Conservation (phyloP, 2,329 filamentous ascomycete genomes). For the Aspergillus hortae region DNA sequence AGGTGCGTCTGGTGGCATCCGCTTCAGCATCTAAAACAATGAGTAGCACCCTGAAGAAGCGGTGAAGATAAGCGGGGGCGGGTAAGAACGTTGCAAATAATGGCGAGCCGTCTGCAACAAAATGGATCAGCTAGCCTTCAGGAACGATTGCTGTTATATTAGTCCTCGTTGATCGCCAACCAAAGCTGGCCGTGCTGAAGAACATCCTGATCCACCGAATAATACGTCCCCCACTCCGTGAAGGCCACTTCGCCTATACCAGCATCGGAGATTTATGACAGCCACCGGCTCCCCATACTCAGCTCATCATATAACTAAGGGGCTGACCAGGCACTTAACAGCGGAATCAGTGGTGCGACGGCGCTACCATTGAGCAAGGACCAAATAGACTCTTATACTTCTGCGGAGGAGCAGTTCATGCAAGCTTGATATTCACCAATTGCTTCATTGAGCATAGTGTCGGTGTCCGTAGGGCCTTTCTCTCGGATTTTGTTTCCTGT, state of each 20-base stretch:
- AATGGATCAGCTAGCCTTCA: background rate
- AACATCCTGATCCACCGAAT: too few relatives aligned
- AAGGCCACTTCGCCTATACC: too few relatives aligned
- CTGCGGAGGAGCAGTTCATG: background rate
- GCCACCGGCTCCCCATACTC: too few relatives aligned
- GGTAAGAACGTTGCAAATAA: background rate
- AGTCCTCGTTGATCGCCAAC: too few relatives aligned
- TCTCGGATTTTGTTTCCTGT: background rate
- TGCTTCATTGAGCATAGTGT: background rate
- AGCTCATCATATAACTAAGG: too few relatives aligned
- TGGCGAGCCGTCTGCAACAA: background rate
- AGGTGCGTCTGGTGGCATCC: slow-evolving; percentile 9
- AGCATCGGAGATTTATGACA: too few relatives aligned
- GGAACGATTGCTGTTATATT: too few relatives aligned
- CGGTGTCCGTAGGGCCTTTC: background rate
- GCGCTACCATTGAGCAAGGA: background rate
- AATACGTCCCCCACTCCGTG: too few relatives aligned
- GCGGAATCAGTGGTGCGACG: background rate
- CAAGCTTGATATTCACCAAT: background rate
- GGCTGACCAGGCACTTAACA: too few relatives aligned
- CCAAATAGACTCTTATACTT: background rate
- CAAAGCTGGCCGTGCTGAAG: too few relatives aligned
- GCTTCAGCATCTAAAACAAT: slow-evolving; percentile 7
- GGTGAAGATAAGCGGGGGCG: slow-evolving; percentile 12
- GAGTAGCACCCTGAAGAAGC: slow-evolving; percentile 12